phyloP scores from a whole-genome alignment of 2,329 filamentous ascomycete species.

The Penicillium sp. region DNA sequence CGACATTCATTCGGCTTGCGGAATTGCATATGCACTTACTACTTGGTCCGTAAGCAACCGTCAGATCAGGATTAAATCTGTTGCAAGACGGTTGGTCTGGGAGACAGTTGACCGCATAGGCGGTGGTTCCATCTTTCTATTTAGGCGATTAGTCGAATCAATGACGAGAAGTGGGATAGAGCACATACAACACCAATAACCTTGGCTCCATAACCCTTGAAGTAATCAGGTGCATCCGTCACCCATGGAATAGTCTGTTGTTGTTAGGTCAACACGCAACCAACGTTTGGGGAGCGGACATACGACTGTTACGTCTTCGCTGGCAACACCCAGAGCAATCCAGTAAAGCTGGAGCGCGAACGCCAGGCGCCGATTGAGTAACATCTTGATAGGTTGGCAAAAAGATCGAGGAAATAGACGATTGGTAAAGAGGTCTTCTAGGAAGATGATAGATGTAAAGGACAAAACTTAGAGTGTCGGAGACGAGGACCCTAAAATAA shows the following conservation, averaged over 20 bases:
- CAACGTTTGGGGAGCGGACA: not conserved
- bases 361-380: not conserved
- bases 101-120: constrained; percentile 9
- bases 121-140: constrained; percentile 1
- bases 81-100: not conserved
- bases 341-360: constrained; percentile 1
- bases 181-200: not conserved
- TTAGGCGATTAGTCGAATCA: not conserved
- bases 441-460: not conserved
- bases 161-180: not conserved
- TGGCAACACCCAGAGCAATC: not conserved
- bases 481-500: not conserved
- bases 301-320: constrained; percentile 1
- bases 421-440: not conserved
- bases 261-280: not conserved
- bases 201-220: constrained; percentile 8
- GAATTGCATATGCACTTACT: not conserved
- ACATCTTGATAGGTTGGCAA: not conserved
- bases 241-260: constrained; percentile 8
- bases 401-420: no score
- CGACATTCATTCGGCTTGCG: not conserved
- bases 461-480: not conserved
- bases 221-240: constrained; percentile 4
- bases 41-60: not conserved
- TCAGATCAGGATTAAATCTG: constrained; percentile 6